phyloP scores from a whole-genome alignment of 1,139 yeast species.

The Geotrichum australiense region DNA sequence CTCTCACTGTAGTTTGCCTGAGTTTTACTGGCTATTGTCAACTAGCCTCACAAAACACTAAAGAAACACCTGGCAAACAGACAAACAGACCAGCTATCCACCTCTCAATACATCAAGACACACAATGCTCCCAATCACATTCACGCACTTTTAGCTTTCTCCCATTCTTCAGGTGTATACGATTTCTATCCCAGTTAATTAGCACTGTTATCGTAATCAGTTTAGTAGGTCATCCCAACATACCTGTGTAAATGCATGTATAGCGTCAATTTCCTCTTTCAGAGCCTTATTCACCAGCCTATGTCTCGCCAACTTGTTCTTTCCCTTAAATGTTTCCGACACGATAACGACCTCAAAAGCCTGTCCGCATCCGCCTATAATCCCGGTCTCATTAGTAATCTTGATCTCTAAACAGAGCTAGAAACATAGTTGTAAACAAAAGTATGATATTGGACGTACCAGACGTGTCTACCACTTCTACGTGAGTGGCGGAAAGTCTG shows the following conservation, averaged over 20 bases:
- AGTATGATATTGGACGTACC: constrained; percentile 30
- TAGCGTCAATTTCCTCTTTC: constrained; percentile 71
- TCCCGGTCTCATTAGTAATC: neutral
- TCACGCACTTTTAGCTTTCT: constrained; percentile 16
- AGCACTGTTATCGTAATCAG: neutral
- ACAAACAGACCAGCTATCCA: too few species aligned
- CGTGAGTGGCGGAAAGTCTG: constrained; percentile 34
- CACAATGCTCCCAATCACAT: too few species aligned
- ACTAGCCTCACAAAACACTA: too few species aligned
- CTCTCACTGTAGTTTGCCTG: too few species aligned
- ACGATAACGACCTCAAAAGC: constrained; percentile 80
- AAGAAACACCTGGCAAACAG: too few species aligned
- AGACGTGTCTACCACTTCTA: constrained; percentile 36
- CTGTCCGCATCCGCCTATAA: constrained; percentile 72
- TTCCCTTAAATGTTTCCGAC: constrained; percentile 65
- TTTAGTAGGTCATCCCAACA: constrained; percentile 38
- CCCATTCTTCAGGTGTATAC: constrained; percentile 31
- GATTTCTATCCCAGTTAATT: constrained; percentile 23
- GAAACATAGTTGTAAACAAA: neutral
- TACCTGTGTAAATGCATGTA: constrained; percentile 94
- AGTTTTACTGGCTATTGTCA: too few species aligned
- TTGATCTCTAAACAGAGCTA: neutral
- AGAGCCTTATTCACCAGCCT: constrained; percentile 74
- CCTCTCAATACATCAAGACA: too few species aligned
- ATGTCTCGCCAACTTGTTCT: constrained; percentile 80